Evolutionary conservation across 768 basidiomycete genomes (phyloP), one percentile per base, ranked within the genome.

Genomic region (Kwoniella pini): DNA sequence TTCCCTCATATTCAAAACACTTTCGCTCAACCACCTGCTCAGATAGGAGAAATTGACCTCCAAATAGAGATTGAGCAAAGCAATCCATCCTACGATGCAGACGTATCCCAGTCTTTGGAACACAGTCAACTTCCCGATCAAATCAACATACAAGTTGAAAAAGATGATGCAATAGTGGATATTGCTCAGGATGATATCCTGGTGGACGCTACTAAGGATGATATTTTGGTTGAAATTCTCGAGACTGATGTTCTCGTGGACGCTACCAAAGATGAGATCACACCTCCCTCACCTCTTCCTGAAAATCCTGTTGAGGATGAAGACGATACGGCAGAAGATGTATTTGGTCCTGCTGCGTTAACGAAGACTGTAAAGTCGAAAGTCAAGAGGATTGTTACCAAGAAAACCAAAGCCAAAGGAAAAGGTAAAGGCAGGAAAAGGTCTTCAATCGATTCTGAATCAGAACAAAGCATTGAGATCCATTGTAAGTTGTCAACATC

Each of bases 51-150:
- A 40, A 27, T 10, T 17, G n/a, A 42, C 40, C 9, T 9, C 5
- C 11, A 12, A 11, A 19, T 42, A 28, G 56, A 62, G 22, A 42
- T 54, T 6, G 48, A 61, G 21, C 15, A 50, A 39, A 31, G 17
- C 5, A n/a, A 52, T 30, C 36, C 30, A 1, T 44, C 60, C 22
- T 74, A 74, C 51, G 72, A 74, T 42, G 72, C 70, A 4, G 72
- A 74, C 44, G 44, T 71, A 38, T 74, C 72, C 1, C 61, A 64
- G 26, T 63, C 59, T 15, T 7, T 46, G 44, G 49, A 57, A 5
- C 40, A 62, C 6, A 51, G 45, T 19, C 60, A 51, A 36, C 28
- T 4, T 31, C 42, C 2, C n/a, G 39, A 9, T 26, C 33, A 26
- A 44, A 33, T 43, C 38, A n/a, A 51, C 7, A 15, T 9, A 36